These are phyloP conservation scores for Pythium insidiosum DNA, from an alignment of 352 stramenopile species.

Conservation along the genomic window DNA sequence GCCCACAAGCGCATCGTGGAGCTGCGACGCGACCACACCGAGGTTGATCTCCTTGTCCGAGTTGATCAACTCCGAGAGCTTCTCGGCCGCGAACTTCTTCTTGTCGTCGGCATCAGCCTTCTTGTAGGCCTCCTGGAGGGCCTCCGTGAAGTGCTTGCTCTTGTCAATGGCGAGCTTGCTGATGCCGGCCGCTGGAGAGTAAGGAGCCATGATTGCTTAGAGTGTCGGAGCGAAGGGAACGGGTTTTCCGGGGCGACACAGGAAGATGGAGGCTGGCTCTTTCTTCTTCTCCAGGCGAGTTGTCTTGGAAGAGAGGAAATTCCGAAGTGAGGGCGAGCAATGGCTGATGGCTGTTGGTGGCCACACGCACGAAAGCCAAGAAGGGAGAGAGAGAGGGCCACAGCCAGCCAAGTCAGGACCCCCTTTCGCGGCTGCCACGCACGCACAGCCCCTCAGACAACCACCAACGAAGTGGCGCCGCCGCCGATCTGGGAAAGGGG, in stretches of 20 bases:
- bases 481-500: slow-evolving; percentile 12
- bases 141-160: slow-evolving; percentile 87
- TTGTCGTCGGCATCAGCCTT: slow-evolving; percentile 42
- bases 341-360: no score
- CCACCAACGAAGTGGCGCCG: no score
- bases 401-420: slow-evolving; percentile 10
- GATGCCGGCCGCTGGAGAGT: slow-evolving; percentile 73
- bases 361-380: no score
- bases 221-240: slow-evolving; percentile 15
- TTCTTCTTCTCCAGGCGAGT: no score
- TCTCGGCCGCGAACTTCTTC: slow-evolving; percentile 78
- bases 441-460: no score
- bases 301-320: slow-evolving; percentile 60
- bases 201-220: slow-evolving; percentile 60
- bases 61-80: slow-evolving; percentile 75
- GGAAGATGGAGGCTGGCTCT: slow-evolving; percentile 13
- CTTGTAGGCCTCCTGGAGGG: slow-evolving; percentile 73
- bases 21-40: slow-evolving; percentile 52
- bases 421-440: no score
- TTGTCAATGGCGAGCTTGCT: slow-evolving; percentile 84
- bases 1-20: slow-evolving; percentile 51
- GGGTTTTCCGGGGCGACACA: no score
- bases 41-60: slow-evolving; percentile 70
- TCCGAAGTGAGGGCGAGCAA: slow-evolving; percentile 55
- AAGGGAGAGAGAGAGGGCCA: not conserved